Evolutionary conservation across 192 early-diverging fungal species (phyloP).

Genomic region (Rhizophlyctis rosea): DNA sequence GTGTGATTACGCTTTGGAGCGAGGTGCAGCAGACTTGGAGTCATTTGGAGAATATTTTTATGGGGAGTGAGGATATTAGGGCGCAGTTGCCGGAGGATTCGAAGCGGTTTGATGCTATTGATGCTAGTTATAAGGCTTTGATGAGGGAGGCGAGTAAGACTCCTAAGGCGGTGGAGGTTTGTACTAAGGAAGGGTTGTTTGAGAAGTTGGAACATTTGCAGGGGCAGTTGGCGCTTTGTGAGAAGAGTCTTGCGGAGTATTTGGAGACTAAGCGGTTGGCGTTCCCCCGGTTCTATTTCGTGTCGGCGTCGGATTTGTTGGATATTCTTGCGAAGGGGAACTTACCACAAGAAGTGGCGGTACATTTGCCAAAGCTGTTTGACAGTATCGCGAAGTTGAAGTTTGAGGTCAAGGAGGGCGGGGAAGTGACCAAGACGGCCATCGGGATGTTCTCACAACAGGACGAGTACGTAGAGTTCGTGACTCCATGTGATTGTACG

Average conservation of each 20-base stretch:
- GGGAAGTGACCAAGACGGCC: conserved; percentile 55
- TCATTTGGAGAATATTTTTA: conserved; percentile 65
- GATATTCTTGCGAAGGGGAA: conserved; percentile 68
- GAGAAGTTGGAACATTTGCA: conserved; percentile 55
- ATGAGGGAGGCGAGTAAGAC: conserved; percentile 57
- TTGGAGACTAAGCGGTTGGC: conserved; percentile 63
- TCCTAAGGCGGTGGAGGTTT: conserved; percentile 57
- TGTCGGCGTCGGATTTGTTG: conserved; percentile 58
- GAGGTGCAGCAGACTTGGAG: conserved; percentile 68
- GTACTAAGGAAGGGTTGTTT: conserved; percentile 55
- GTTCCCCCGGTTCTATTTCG: conserved; percentile 67
- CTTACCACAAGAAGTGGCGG: conserved; percentile 55
- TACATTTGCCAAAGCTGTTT: conserved; percentile 60
- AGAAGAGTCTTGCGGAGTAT: conserved; percentile 65
- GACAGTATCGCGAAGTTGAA: conserved; percentile 55
- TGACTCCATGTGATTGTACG: conserved; percentile 56
- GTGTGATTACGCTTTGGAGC: conserved; percentile 54
- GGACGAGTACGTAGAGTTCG: conserved; percentile 60
- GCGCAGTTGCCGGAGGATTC: conserved; percentile 66
- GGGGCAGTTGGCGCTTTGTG: conserved; percentile 59
- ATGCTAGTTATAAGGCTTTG: conserved; percentile 54
- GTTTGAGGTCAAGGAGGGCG: conserved; percentile 46
- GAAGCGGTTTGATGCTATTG: conserved; percentile 59
- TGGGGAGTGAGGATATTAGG: conserved; percentile 65
- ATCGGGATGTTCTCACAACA: conserved; percentile 63